phyloP scores from a whole-genome alignment of 257 asterid genomes.

The Oldenlandia corymbosa region DNA sequence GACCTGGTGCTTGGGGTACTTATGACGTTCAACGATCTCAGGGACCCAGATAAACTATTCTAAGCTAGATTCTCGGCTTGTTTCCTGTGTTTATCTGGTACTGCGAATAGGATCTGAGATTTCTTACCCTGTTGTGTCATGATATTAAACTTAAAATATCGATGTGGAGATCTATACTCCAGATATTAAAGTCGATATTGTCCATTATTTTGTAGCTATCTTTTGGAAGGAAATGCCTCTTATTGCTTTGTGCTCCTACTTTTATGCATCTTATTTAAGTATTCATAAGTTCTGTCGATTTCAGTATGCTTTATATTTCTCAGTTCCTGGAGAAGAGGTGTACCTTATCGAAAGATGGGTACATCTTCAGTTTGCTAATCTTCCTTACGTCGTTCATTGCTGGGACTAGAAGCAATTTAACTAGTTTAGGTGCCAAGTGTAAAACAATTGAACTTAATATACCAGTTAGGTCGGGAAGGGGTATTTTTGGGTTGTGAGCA shows the following conservation, averaged over 20 bases:
- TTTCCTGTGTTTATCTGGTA: constrained; percentile 31
- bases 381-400: background rate
- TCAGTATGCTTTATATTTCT: background rate
- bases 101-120: constrained; percentile 19
- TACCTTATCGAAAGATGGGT: background rate
- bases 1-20: constrained; percentile 67
- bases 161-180: background rate
- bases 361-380: background rate
- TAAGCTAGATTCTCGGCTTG: constrained; percentile 21
- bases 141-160: constrained; percentile 3
- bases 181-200: constrained; percentile 2
- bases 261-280: too few relatives aligned
- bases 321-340: too few relatives aligned
- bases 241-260: background rate
- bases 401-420: background rate
- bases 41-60: constrained; percentile 56
- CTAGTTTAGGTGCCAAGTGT: background rate
- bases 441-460: background rate
- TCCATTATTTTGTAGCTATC: constrained; percentile 2
- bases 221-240: background rate
- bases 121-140: constrained; percentile 12
- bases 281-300: background rate
- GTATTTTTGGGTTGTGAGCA: background rate
- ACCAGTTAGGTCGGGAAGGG: background rate
- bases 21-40: constrained; percentile 61